Conservation (phyloP, 352 stramenopile genomes). For the Aphanomyces cochlioides region DNA sequence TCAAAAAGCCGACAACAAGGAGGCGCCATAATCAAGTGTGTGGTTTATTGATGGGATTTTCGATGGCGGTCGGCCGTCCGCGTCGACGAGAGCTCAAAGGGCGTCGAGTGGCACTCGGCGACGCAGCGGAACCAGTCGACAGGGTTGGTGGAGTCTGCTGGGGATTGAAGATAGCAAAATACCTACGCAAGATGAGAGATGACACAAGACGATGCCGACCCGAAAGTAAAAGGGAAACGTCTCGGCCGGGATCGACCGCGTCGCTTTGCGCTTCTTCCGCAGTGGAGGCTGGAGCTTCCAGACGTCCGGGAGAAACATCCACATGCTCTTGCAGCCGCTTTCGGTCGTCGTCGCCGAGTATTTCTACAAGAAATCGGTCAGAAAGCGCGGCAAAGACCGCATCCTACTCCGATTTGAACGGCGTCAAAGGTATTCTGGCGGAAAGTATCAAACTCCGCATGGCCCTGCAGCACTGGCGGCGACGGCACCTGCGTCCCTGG, state of each 20-base stretch:
- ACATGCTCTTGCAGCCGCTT: constrained; percentile 54
- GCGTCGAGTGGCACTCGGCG: constrained; percentile 54
- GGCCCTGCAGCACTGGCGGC: constrained; percentile 41
- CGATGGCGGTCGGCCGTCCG: constrained; percentile 72
- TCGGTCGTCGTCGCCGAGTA: background rate
- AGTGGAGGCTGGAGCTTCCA: constrained; percentile 87
- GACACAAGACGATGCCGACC: constrained; percentile 34
- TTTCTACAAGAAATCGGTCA: constrained; percentile 12
- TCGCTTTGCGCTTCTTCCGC: constrained; percentile 87
- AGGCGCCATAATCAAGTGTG: constrained; percentile 1
- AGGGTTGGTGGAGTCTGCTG: constrained; percentile 10
- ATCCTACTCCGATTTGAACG: constrained; percentile 73
- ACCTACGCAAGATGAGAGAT: background rate
- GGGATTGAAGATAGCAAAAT: constrained; percentile 18
- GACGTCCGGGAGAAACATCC: constrained; percentile 83
- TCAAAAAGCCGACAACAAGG: background rate
- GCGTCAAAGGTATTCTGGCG: constrained; percentile 78
- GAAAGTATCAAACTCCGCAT: constrained; percentile 60
- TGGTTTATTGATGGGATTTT: background rate
- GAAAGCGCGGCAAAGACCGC: constrained; percentile 33
- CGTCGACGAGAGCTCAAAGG: constrained; percentile 84
- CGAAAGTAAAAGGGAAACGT: constrained; percentile 86
- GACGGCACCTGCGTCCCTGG: constrained; percentile 43
- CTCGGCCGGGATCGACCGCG: constrained; percentile 68
- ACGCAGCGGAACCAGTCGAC: constrained; percentile 46